Conservation (phyloP, 164 flowering plant genomes). For the Vitis riparia region DNA sequence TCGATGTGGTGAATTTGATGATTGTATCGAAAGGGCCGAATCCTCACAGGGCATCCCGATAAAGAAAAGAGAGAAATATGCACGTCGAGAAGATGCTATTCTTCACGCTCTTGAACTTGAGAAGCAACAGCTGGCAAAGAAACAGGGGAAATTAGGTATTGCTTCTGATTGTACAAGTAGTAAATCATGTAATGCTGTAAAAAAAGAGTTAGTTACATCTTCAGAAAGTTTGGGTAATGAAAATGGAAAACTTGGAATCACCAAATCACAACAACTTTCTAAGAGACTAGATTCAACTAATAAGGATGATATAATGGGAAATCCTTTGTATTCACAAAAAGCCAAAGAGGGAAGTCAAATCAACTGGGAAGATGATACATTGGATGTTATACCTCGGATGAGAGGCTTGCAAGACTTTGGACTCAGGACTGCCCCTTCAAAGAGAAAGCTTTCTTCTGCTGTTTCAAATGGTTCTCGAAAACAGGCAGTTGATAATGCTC, state of each 20-base stretch:
- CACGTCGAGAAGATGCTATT: slow-evolving; percentile 98
- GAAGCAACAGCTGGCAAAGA: slow-evolving; percentile 53
- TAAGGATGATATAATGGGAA: slow-evolving; percentile 31
- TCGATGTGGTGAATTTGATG: slow-evolving; percentile 98
- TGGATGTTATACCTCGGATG: slow-evolving; percentile 57
- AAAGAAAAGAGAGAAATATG: slow-evolving; percentile 95
- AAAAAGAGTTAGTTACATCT: slow-evolving; percentile 32
- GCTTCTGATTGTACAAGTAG: slow-evolving; percentile 30
- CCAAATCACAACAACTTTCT: slow-evolving; percentile 30
- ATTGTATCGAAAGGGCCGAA: slow-evolving; percentile 89
- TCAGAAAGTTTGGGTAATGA: slow-evolving; percentile 37
- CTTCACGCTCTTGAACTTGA: slow-evolving; percentile 99
- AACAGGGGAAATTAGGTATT: slow-evolving; percentile 47
- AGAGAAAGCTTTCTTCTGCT: slow-evolving; percentile 34
- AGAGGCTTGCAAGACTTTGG: slow-evolving; percentile 84
- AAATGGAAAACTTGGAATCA: slow-evolving; percentile 28
- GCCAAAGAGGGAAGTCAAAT: slow-evolving; percentile 33
- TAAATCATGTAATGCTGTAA: slow-evolving; percentile 29
- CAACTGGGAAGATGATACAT: slow-evolving; percentile 45
- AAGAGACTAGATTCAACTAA: slow-evolving; percentile 22
- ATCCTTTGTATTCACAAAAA: slow-evolving; percentile 20
- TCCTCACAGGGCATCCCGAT: slow-evolving; percentile 70
- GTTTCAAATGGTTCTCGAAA: slow-evolving; percentile 30
- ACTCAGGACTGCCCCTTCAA: slow-evolving; percentile 47
- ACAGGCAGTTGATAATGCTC: slow-evolving; percentile 22